Evolutionary conservation across 2,329 filamentous ascomycete genomes (phyloP).

Genomic region (Intubia oerlemansii): DNA sequence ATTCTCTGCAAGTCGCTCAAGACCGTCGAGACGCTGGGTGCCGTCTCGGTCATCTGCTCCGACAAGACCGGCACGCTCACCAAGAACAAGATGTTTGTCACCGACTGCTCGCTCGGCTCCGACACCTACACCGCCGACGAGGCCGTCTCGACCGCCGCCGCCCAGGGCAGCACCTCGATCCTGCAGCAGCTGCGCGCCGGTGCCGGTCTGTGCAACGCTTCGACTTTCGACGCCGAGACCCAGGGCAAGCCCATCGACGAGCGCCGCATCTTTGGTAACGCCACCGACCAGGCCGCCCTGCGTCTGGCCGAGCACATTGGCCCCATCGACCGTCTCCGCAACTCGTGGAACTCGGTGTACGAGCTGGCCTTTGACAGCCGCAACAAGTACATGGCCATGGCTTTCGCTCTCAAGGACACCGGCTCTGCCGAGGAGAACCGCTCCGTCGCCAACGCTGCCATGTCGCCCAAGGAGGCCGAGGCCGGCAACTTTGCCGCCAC

Average conservation of each 20-base stretch:
- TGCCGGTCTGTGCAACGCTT: constrained; percentile 50
- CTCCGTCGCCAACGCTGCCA: not conserved
- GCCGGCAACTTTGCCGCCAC: not conserved
- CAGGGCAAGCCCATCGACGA: constrained; percentile 31
- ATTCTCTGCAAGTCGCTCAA: constrained; percentile 62
- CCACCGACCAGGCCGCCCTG: constrained; percentile 55
- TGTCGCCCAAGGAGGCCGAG: not conserved
- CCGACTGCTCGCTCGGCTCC: constrained; percentile 43
- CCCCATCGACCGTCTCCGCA: constrained; percentile 34
- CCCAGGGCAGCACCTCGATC: no score
- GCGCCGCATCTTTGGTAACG: constrained; percentile 49
- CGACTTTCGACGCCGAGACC: constrained; percentile 48
- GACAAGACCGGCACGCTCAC: constrained; percentile 60
- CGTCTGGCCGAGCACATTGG: constrained; percentile 46
- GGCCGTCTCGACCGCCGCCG: constrained; percentile 16
- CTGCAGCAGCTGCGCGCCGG: constrained; percentile 37
- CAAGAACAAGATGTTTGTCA: constrained; percentile 52
- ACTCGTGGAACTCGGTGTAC: constrained; percentile 42
- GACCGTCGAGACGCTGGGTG: constrained; percentile 55
- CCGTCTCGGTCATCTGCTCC: constrained; percentile 52
- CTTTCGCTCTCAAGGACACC: constrained; percentile 23
- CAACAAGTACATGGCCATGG: constrained; percentile 61
- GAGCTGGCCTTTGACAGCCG: constrained; percentile 61
- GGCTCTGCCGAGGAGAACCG: no score
- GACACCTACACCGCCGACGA: constrained; percentile 24